Percentiles rank a stretch among this genome's conserved stretches.
Conservation (phyloP, 371 early-diverging fungal species). For the Smittium culicis region DNA sequence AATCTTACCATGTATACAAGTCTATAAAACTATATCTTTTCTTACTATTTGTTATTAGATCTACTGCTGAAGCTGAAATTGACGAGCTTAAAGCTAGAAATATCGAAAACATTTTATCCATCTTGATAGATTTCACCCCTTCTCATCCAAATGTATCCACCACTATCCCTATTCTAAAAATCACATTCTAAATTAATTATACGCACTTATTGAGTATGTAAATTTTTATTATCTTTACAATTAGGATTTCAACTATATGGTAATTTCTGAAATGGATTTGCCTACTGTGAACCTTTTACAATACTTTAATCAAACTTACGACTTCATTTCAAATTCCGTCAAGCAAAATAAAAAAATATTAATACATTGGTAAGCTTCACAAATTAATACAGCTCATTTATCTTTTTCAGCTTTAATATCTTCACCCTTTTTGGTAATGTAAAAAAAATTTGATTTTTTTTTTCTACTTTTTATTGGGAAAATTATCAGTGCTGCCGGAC, state of each 20-base stretch:
- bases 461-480: constrained; percentile 14
- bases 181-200: constrained; percentile 18
- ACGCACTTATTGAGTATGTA: constrained; percentile 9
- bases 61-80: constrained; percentile 26
- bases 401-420: constrained; percentile 1
- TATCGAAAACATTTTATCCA: constrained; percentile 46
- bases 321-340: constrained; percentile 41
- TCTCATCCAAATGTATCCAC: constrained; percentile 16
- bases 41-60: constrained; percentile 17
- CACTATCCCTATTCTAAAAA: constrained; percentile 28
- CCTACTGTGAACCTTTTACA: constrained; percentile 51
- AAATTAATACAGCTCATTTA: constrained; percentile 24
- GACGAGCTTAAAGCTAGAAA: constrained; percentile 33
- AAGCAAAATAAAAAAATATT: constrained; percentile 39
- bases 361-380: constrained; percentile 55
- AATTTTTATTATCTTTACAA: constrained; percentile 9
- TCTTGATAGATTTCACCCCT: constrained; percentile 29
- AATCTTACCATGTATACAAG: too few relatives aligned
- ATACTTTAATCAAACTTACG: constrained; percentile 46
- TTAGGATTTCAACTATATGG: constrained; percentile 37
- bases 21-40: too few relatives aligned
- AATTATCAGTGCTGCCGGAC: constrained; percentile 36
- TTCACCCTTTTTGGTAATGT: not conserved
- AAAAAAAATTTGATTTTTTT: constrained; percentile 11
- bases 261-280: constrained; percentile 46